Percentiles rank a stretch among this genome's conserved stretches.
phyloP scores from a whole-genome alignment of 192 early-diverging fungal genomes.

The Gaertneriomyces sp. region DNA sequence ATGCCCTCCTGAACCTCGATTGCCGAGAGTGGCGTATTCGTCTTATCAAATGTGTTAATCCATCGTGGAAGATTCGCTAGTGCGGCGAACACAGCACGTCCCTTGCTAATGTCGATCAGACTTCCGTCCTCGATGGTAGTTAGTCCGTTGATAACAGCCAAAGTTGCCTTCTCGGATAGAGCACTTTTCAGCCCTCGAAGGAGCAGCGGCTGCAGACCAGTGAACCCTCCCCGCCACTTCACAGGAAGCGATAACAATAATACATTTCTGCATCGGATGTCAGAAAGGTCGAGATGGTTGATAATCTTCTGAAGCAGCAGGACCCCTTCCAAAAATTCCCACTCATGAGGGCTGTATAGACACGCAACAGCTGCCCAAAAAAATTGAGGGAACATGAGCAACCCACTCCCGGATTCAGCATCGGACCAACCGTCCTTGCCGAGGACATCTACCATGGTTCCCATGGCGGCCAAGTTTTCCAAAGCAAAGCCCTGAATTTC shows the following conservation, averaged over 20 bases:
- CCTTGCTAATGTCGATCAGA: conserved; percentile 59
- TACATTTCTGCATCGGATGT: conserved; percentile 37
- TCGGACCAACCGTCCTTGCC: too few species aligned
- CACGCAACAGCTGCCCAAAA: conserved; percentile 79
- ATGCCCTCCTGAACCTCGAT: too few species aligned
- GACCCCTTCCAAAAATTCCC: conserved; percentile 71
- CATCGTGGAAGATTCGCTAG: conserved; percentile 68
- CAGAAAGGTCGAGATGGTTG: conserved; percentile 55
- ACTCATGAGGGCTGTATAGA: conserved; percentile 68
- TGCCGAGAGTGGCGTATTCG: too few species aligned
- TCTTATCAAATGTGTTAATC: conserved; percentile 60
- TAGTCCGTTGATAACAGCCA: conserved; percentile 58
- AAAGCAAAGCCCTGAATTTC: conserved; percentile 80
- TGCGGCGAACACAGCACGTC: conserved; percentile 59
- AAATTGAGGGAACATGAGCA: conserved; percentile 70
- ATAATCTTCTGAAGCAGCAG: conserved; percentile 62
- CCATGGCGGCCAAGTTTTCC: conserved; percentile 71
- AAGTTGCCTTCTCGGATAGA: conserved; percentile 49
- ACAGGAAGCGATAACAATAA: conserved; percentile 62
- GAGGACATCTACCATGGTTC: conserved; percentile 58
- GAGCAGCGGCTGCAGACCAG: conserved; percentile 70
- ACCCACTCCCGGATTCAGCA: conserved; percentile 39
- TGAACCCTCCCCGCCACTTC: conserved; percentile 72
- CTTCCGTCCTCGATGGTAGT: conserved; percentile 51
- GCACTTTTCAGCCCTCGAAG: conserved; percentile 65